Evolutionary conservation across 352 stramenopile species (phyloP), one percentile per base, ranked within the genome.

Genomic region (Phytophthora tubulina): DNA sequence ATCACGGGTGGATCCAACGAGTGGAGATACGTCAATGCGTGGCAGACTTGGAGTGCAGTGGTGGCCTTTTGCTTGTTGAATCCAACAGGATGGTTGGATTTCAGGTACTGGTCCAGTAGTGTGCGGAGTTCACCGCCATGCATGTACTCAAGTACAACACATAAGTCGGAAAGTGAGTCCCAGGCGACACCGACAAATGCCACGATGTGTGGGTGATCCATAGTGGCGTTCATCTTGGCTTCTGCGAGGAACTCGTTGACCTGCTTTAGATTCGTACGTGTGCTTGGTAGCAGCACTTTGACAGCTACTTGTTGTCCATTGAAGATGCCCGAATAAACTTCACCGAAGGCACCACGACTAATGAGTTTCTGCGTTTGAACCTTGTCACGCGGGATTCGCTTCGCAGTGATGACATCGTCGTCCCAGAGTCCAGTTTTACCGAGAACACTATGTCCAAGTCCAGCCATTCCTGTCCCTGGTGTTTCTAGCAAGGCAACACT

Each of bases 141-240:
- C 71, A 85, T 80, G 55, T 56, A 82, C 32, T 87, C 80, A 27
- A 78, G 61, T 4, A 87, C 69, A 7, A 85, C 68, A 42, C 79
- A 86, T 6, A 77, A 30, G 52, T 80, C 73, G 5, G 46, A 71
- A 38, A 80, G 63, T 10, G 69, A 72, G 32, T 80, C 79, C 80
- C 82, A 91, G 6, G 84, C 81, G 4, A 90, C 81, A 9, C 81
- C 84, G 4, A 90, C 59, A 38, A 91, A 90, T 1, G 39, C 42
- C 8, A 91, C 81, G 14, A 91, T 84, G 38, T 80, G 72, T 7
- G 74, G 59, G 39, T 91, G 84, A 3, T 88, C 76, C 42, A 91
- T 62, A 9, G 50, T 67, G 0, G 80, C 72, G 52, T 86, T 85
- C 49, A 86, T 67, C 51, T 85, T 83, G 13, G 88, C 75, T 55